phyloP scores from a whole-genome alignment of 805 yeast genomes.

The Yarrowia sp. region DNA sequence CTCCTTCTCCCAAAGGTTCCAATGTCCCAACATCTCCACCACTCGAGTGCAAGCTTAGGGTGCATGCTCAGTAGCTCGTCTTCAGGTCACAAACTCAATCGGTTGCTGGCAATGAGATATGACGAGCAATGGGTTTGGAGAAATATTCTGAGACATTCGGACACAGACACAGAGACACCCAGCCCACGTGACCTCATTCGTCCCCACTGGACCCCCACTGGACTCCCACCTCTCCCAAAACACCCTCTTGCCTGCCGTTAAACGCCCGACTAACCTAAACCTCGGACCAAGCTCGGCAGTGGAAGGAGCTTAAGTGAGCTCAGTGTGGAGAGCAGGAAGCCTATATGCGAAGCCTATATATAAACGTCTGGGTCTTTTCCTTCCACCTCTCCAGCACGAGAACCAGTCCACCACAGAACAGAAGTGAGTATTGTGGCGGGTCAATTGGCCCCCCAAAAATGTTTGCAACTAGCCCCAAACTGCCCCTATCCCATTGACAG shows the following conservation, averaged over 20 bases:
- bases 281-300: slow-evolving; percentile 22
- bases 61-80: neutral
- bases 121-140: too few relatives aligned
- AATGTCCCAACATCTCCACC: neutral
- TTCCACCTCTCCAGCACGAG: slow-evolving; percentile 2
- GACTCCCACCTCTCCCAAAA: neutral
- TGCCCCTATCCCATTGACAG: too few relatives aligned
- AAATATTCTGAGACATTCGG: too few relatives aligned
- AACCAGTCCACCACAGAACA: neutral
- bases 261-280: slow-evolving; percentile 1
- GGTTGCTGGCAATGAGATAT: neutral
- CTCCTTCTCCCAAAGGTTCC: neutral
- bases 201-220: neutral
- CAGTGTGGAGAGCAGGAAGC: slow-evolving; percentile 3
- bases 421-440: neutral
- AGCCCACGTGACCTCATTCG: neutral
- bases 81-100: neutral
- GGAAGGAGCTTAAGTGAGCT: slow-evolving; percentile 10
- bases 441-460: too few relatives aligned
- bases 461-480: too few relatives aligned
- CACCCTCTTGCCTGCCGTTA: neutral
- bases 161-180: too few relatives aligned
- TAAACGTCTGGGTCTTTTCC: neutral
- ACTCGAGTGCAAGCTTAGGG: neutral
- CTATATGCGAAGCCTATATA: neutral